A percentile compares a stretch with the other conserved stretches of the same genome.
These are phyloP conservation scores for Annulohypoxylon bovei DNA, from an alignment of 495 filamentous ascomycete species.

Conservation along the genomic window DNA sequence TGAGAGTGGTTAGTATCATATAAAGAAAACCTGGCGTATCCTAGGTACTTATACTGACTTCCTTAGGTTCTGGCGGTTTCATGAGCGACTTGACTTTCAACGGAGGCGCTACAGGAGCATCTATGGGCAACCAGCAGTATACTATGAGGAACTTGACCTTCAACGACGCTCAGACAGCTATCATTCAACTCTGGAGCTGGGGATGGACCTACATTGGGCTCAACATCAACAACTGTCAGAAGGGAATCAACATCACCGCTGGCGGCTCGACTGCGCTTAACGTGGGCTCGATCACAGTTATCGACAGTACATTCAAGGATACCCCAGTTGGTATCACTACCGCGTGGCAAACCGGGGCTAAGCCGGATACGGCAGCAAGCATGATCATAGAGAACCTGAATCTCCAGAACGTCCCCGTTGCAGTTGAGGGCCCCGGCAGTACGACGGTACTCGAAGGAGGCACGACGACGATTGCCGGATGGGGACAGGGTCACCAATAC, in stretches of 20 bases:
- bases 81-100: slow-evolving; percentile 72
- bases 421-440: slow-evolving; percentile 63
- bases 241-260: slow-evolving; percentile 70
- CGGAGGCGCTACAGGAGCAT: slow-evolving; percentile 73
- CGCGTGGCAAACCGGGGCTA: slow-evolving; percentile 62
- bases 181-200: slow-evolving; percentile 66
- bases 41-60: not conserved
- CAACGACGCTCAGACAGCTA: slow-evolving; percentile 65
- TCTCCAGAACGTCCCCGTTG: slow-evolving; percentile 68
- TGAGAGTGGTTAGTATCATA: slow-evolving; percentile 64
- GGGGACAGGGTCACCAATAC: slow-evolving; percentile 57
- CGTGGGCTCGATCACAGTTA: slow-evolving; percentile 66
- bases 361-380: slow-evolving; percentile 61
- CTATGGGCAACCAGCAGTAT: slow-evolving; percentile 82
- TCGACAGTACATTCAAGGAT: slow-evolving; percentile 80
- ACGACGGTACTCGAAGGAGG: slow-evolving; percentile 69
- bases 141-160: slow-evolving; percentile 80
- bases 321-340: slow-evolving; percentile 75
- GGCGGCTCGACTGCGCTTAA: slow-evolving; percentile 55
- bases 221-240: slow-evolving; percentile 69
- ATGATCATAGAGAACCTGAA: slow-evolving; percentile 73
- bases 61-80: slow-evolving; percentile 75
- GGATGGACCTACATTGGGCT: slow-evolving; percentile 67
- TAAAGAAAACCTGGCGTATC: not conserved
- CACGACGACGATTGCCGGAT: slow-evolving; percentile 61